Conservation (phyloP, 257 asterid genomes). For the Solanum chilense region DNA sequence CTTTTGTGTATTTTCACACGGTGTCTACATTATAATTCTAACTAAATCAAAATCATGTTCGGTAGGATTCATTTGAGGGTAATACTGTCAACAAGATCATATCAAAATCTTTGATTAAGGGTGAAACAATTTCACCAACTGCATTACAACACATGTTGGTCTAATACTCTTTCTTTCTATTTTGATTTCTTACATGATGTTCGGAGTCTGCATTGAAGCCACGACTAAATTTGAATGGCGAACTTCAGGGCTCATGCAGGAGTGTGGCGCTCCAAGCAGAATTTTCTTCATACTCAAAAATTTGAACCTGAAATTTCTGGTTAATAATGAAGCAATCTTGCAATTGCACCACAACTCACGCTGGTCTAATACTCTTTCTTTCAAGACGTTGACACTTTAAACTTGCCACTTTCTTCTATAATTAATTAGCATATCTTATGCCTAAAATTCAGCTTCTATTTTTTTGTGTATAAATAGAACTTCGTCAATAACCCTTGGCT, state of each 20-base stretch:
- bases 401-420: conserved; percentile 12
- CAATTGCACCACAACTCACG: background rate
- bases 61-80: background rate
- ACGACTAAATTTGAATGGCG: accelerated
- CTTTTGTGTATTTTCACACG: background rate
- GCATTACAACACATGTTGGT: background rate
- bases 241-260: background rate
- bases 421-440: conserved; percentile 1
- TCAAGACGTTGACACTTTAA: conserved; percentile 9
- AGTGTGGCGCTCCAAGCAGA: background rate
- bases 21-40: no score
- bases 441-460: background rate
- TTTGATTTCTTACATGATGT: background rate
- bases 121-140: background rate
- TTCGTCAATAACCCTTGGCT: background rate
- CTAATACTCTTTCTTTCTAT: conserved; percentile 6
- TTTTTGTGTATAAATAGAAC: conserved; percentile 31
- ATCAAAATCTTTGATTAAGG: background rate
- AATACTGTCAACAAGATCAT: background rate
- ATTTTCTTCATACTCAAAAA: background rate
- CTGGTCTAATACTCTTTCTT: conserved; percentile 9
- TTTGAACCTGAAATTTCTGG: accelerated
- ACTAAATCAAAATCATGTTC: background rate
- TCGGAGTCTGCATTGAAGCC: background rate
- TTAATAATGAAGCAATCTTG: no score